Percentiles rank a stretch among this genome's conserved stretches.
Conservation (phyloP, 257 asterid species). For the Leonotis leonurus region DNA sequence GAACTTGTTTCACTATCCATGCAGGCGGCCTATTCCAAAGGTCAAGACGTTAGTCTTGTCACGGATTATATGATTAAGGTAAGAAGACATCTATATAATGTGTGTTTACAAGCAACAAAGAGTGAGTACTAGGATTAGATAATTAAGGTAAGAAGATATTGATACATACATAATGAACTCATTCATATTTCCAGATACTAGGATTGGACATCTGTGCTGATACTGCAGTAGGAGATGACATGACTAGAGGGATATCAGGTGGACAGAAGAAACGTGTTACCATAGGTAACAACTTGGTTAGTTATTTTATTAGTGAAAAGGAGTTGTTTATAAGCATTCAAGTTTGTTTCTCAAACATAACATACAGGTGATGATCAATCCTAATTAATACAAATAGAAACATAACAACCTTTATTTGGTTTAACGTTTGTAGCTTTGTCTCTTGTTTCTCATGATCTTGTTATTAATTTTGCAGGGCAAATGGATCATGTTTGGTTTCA, state of each 20-base stretch:
- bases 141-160: no score
- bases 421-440: no score
- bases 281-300: constrained; percentile 19
- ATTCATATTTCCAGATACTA: constrained; percentile 24
- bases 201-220: constrained; percentile 50
- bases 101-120: constrained; percentile 20
- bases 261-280: constrained; percentile 48
- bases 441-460: no score
- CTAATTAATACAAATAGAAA: no score
- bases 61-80: constrained; percentile 65
- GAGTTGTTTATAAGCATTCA: not conserved
- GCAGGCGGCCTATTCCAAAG: constrained; percentile 59
- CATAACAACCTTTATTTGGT: no score
- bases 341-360: no score
- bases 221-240: constrained; percentile 40
- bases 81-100: constrained; percentile 2
- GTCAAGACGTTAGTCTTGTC: constrained; percentile 50
- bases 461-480: no score
- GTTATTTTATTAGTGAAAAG: no score
- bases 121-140: no score
- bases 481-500: no score
- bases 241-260: constrained; percentile 47
- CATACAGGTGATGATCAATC: no score
- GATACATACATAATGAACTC: not conserved
- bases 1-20: not conserved